Base-by-base conservation (phyloP, 2,329 filamentous ascomycete species). In the Amauroascus niger region DNA sequence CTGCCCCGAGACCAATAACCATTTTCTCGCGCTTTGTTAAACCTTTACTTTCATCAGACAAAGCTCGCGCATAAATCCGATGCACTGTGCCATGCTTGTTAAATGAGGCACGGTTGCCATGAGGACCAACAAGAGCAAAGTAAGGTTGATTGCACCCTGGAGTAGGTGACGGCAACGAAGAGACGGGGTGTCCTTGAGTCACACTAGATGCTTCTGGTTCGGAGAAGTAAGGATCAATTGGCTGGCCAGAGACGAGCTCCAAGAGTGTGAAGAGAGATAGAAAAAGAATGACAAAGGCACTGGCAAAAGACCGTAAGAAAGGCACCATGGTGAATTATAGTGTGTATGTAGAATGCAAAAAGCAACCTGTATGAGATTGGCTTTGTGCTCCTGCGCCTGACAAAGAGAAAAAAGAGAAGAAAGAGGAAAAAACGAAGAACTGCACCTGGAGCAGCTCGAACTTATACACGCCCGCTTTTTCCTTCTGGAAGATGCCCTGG, bases 1-100 rank as follows among this genome's bases (percentile, higher is more conserved):
- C 52, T 3, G 45, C 47, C 22, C 46, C 35, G 13, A 54, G 35
- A 1, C 52, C 52, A n/a, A 54, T 50, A 11, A 50, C 30, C 6
- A 49, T n/a, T 14, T 45, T 54, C 30, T 54, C 52, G 3, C 45
- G 40, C 30, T 18, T 44, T 22, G 52, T 33, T 6, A 54, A 11
- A 8, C 24, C 26, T 16, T 43, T 7, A 6, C 6, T 13, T 8
- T 43, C 33, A 26, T 16, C 14, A 2, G 2, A 11, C 11, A 41
- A 14, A 7, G 43, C 37, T 11, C 44, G 43, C 1, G 8, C 16
- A 41, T 24, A 16, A 18, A 35, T 9, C 24, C 20, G 28, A 16
- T 53, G 51, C 11, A 32, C n/a, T 8, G 13, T 16, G 13, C 14
- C 33, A 18, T 13, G 33, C 8, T 30, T 44, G 37, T 41, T 30